These are phyloP conservation scores for Micractinium conductrix DNA, from an alignment of 139 green algal species.

Conservation along the genomic window DNA sequence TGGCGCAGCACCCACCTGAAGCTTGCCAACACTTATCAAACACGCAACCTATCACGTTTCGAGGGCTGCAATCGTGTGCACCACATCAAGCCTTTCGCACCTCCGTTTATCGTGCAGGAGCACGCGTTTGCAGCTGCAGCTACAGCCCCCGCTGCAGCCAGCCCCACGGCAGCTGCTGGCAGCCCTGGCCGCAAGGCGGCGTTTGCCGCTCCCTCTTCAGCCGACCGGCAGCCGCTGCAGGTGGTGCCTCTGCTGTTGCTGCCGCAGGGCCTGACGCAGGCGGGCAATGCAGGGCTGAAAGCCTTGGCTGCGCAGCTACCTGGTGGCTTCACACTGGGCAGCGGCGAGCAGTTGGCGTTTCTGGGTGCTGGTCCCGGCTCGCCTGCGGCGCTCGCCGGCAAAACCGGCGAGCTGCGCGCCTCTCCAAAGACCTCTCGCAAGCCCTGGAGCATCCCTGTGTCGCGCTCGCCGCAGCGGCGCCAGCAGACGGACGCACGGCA, in stretches of 20 bases:
- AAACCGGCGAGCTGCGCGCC: background rate
- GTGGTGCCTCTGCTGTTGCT: conserved; percentile 11
- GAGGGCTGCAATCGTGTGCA: background rate
- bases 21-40: background rate
- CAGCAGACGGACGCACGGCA: too few species aligned
- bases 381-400: background rate
- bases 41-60: background rate
- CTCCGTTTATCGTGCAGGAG: background rate
- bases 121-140: background rate
- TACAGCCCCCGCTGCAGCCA: background rate
- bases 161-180: background rate
- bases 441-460: background rate
- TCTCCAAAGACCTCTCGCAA: background rate
- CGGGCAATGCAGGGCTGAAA: background rate
- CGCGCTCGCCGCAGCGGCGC: background rate
- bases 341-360: background rate
- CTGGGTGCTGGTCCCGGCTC: background rate
- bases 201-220: background rate
- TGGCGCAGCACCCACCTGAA: background rate
- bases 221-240: background rate
- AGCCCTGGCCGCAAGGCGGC: background rate
- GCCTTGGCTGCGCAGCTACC: background rate
- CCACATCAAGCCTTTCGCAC: background rate
- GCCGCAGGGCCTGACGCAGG: background rate
- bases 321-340: background rate